Conservation (phyloP, 352 stramenopile genomes). For the Globisporangium megalacanthum region DNA sequence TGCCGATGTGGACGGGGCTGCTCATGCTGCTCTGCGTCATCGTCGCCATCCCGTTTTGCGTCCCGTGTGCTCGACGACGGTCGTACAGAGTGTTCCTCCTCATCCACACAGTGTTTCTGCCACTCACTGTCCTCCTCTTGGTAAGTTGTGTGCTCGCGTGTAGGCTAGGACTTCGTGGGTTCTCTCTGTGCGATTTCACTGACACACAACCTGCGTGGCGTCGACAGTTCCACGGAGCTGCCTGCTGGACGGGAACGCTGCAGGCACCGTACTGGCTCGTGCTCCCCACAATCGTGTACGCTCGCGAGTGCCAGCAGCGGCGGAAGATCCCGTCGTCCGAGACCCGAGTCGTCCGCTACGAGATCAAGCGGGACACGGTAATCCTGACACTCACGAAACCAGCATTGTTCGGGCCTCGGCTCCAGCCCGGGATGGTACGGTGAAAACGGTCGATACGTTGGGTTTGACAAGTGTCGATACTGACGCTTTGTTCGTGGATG, state of each 20-base stretch:
- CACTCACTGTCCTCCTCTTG: slow-evolving; percentile 25
- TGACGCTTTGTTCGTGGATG: neutral
- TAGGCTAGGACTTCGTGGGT: no score
- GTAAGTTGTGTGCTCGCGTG: slow-evolving; percentile 4
- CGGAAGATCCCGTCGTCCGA: slow-evolving; percentile 11
- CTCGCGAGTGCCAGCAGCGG: slow-evolving; percentile 21
- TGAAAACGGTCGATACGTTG: neutral
- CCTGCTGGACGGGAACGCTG: slow-evolving; percentile 23
- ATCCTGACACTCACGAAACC: slow-evolving; percentile 32
- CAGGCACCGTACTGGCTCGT: slow-evolving; percentile 34
- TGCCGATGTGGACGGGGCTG: slow-evolving; percentile 42
- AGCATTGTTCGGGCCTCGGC: slow-evolving; percentile 13
- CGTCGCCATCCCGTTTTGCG: slow-evolving; percentile 20
- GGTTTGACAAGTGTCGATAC: neutral
- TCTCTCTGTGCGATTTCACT: neutral
- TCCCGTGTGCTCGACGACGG: slow-evolving; percentile 12
- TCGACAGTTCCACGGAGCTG: slow-evolving; percentile 32
- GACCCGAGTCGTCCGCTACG: slow-evolving; percentile 19
- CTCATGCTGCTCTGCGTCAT: slow-evolving; percentile 24
- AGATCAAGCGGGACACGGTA: slow-evolving; percentile 11
- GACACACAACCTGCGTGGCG: neutral
- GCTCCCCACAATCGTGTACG: slow-evolving; percentile 21
- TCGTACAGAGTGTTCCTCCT: slow-evolving; percentile 26
- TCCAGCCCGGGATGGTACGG: slow-evolving; percentile 34
- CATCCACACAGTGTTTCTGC: slow-evolving; percentile 25